Percentiles rank a stretch among this genome's conserved stretches.
Evolutionary conservation across 1,284 basidiomycete genomes (phyloP).

Genomic region (Ustilago shanxiensis): DNA sequence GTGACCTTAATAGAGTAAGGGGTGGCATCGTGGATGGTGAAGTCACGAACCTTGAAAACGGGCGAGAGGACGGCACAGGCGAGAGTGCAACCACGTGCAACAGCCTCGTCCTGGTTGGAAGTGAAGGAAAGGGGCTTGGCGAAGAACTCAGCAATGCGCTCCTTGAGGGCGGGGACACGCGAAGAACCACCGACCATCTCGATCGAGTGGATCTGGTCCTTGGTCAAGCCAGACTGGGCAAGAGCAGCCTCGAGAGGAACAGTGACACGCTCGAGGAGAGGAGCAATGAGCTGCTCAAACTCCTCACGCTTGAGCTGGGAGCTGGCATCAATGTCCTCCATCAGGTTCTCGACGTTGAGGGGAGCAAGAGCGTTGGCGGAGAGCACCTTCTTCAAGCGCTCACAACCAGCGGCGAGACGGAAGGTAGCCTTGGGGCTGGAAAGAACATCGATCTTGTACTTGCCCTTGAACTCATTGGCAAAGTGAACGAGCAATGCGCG

Average conservation of each 20-base stretch:
- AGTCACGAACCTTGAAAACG: constrained; percentile 69
- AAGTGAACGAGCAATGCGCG: constrained; percentile 69
- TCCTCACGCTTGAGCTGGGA: constrained; percentile 69
- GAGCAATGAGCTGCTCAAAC: constrained; percentile 66
- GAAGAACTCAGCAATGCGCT: constrained; percentile 64
- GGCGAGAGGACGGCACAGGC: constrained; percentile 69
- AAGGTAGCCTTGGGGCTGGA: constrained; percentile 69
- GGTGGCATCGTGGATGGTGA: constrained; percentile 67
- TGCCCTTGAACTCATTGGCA: constrained; percentile 69
- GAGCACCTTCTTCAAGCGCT: constrained; percentile 70
- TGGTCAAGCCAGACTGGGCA: constrained; percentile 64
- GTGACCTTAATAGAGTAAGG: constrained; percentile 70
- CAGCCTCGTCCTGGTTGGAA: constrained; percentile 69
- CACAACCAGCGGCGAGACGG: constrained; percentile 68
- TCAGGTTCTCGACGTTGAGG: constrained; percentile 69
- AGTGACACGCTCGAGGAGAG: constrained; percentile 62
- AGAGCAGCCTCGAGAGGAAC: constrained; percentile 64
- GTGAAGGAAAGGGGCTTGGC: constrained; percentile 66
- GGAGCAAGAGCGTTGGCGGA: constrained; percentile 69
- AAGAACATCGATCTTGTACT: constrained; percentile 70
- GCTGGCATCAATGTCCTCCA: constrained; percentile 69
- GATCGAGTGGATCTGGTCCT: constrained; percentile 67
- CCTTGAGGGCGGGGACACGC: constrained; percentile 68
- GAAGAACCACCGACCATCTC: constrained; percentile 69
- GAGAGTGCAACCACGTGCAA: constrained; percentile 68